Evolutionary conservation across 805 yeast genomes (phyloP), one percentile per base, ranked within the genome.

Genomic region (Suhomyces vadensis): DNA sequence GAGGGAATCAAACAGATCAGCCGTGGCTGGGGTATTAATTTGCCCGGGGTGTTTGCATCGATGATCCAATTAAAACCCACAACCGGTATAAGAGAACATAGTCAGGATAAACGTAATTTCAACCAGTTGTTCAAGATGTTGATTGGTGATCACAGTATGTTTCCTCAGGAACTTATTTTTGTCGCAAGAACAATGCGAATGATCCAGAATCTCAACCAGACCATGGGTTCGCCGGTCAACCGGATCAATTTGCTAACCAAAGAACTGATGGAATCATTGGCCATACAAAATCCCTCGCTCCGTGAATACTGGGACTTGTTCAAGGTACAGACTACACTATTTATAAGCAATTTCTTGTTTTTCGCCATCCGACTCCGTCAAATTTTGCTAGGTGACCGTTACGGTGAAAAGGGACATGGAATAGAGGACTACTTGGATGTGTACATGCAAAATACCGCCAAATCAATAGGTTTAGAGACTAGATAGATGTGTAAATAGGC

Each of bases 191-290:
- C 87, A 8, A 83, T 85, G 85, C 69, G 91, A 47, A 85, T 86
- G 69, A 75, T 87, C 40, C 92, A 85, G 58, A 82, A 81, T 19
- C 62, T 83, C 50, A 86, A 87, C 58, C 80, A 79, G 51, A 67
- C 66, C 26, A 78, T 77, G 57, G 87, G 84, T 3, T 78, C 88
- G 11, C 92, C 91, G 0, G 83, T 85, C n/a, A 86, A 86, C 58
- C 71, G 94, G 45, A 64, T 86, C 51, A 82, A 81, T 46, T 57
- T 83, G 22, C 67, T 86, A 42, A 86, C 87, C 0, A 62, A 68
- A 11, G 81, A 79, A 53, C 87, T 88, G 24, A 56, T 72, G 13
- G 52, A 55, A 41, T 47, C 59, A 6, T 49, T 59, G 38, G 7
- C 16, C 3, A 17, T 35, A 6, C 13, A 27, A 13, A 25, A 35